Base-by-base conservation (phyloP, 345 rosid genomes). In the Citrus unshiu region DNA sequence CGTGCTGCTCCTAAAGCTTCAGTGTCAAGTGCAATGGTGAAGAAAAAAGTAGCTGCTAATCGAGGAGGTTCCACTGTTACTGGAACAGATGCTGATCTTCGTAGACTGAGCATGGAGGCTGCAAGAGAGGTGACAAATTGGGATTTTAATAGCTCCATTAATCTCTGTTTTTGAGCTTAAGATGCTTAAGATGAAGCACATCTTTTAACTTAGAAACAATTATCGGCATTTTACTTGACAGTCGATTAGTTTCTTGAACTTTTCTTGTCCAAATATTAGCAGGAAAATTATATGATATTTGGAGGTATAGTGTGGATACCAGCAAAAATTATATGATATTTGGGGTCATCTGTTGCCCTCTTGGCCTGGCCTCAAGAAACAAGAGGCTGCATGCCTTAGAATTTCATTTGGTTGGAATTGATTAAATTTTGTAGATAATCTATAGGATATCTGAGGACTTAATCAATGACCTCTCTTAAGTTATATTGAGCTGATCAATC, bases 41-140 rank as follows among this genome's bases (percentile, higher is more conserved):
- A 91, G 85, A 96, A 91, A 86, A 96, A 96, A 76, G 89, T 94
- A 78, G 97, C 94, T 67, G 93, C 93, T 58, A 82, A 85, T 84
- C 92, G 95, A 74, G 98, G 96, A 80, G 95, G 93, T 80, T 84
- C 99, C 80, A 91, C 92, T 54, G 97, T 96, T 46, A 94, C 99
- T 73, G 98, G 99, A 68, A 94, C 99, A 71, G 99, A 96, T 93
- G 98, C 99, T 79, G 99, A 96, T 84, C 92, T 96, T 74, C 99
- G 98, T 67, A 90, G 99, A 86, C 83, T 96, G 85, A 96, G 98
- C 86, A 94, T 96, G 99, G 99, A 96, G 85, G 99, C 98, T 81
- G 99, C 98, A 80, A 88, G 99, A 72, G 99, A 94, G 97, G 97
- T 96, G 77, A 68, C 82, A 54, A 43, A 62, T 10, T 40, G 10